These are phyloP conservation scores for Lenzites betulinus DNA, from an alignment of 768 basidiomycete genomes.

Conservation along the genomic window DNA sequence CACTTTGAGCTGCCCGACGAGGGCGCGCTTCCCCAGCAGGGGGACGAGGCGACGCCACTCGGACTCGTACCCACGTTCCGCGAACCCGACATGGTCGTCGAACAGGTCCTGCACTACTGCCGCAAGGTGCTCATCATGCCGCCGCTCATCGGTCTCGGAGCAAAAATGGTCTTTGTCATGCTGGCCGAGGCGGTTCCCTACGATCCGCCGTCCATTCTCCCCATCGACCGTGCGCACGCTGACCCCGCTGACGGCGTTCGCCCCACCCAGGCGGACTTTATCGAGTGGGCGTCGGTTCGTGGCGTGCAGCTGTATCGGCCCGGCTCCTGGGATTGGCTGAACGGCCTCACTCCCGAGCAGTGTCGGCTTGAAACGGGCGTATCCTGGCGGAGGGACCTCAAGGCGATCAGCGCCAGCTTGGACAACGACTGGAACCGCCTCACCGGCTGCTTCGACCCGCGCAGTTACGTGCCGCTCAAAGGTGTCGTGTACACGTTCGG, in stretches of 20 bases:
- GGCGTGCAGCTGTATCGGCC: constrained; percentile 35
- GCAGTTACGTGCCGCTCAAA: constrained; percentile 31
- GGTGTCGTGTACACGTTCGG: constrained; percentile 51
- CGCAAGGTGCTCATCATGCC: constrained; percentile 27
- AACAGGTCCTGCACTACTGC: constrained; percentile 25
- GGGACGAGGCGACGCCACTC: constrained; percentile 37
- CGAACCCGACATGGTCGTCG: constrained; percentile 19
- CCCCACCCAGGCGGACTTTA: constrained; percentile 61
- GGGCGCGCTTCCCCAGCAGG: constrained; percentile 21
- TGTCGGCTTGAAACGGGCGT: constrained; percentile 29
- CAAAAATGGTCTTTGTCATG: constrained; percentile 64
- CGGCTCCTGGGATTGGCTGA: constrained; percentile 32
- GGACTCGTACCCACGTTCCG: constrained; percentile 53
- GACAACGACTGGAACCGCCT: constrained; percentile 63
- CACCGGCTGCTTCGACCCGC: constrained; percentile 47
- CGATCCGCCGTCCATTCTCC: constrained; percentile 34
- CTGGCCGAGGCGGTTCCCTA: constrained; percentile 52
- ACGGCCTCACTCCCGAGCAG: constrained; percentile 24
- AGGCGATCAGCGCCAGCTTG: constrained; percentile 44
- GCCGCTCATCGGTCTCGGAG: constrained; percentile 57
- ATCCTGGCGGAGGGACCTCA: constrained; percentile 28
- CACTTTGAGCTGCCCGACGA: constrained; percentile 17
- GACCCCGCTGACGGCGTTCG: constrained; percentile 28
- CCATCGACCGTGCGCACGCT: constrained; percentile 31
- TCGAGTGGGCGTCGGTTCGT: constrained; percentile 41